A percentile compares a stretch with the other conserved stretches of the same genome.
Conservation (phyloP, 345 rosid genomes). For the Hirschfeldia incana region DNA sequence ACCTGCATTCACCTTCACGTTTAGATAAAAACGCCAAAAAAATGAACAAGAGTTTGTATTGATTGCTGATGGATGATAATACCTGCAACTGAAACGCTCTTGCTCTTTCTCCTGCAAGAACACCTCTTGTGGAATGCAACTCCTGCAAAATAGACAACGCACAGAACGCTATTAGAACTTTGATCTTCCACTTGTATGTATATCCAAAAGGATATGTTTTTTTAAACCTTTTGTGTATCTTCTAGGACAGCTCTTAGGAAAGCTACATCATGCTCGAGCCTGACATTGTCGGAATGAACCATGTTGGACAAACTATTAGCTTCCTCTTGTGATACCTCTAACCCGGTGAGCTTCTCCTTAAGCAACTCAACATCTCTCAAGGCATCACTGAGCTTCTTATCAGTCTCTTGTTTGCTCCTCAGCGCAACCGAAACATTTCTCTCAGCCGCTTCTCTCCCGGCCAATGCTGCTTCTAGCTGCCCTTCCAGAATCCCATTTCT, state of each 20-base stretch:
- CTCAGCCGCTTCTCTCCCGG: conserved; percentile 72
- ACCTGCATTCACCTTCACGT: conserved; percentile 52
- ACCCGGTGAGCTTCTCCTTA: conserved; percentile 75
- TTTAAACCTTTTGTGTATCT: conserved; percentile 84
- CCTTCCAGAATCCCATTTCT: conserved; percentile 77
- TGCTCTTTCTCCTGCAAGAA: conserved; percentile 90
- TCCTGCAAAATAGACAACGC: conserved; percentile 37
- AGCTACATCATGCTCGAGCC: conserved; percentile 98
- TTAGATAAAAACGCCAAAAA: not conserved
- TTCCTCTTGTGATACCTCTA: conserved; percentile 87
- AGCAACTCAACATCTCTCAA: conserved; percentile 80
- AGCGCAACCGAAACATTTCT: conserved; percentile 64
- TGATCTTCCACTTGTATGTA: not conserved
- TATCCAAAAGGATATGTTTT: conserved; percentile 6
- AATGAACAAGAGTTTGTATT: not conserved
- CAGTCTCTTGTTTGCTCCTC: conserved; percentile 82
- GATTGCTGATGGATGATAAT: not conserved
- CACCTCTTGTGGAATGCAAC: conserved; percentile 94
- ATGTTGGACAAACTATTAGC: conserved; percentile 80
- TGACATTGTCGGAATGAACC: conserved; percentile 90
- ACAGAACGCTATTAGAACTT: not conserved
- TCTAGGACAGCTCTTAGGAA: conserved; percentile 93
- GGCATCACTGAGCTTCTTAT: conserved; percentile 63
- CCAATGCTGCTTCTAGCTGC: conserved; percentile 68
- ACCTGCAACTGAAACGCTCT: conserved; percentile 98